Conservation (phyloP, 2,329 filamentous ascomycete species). For the Fusarium sacchari region DNA sequence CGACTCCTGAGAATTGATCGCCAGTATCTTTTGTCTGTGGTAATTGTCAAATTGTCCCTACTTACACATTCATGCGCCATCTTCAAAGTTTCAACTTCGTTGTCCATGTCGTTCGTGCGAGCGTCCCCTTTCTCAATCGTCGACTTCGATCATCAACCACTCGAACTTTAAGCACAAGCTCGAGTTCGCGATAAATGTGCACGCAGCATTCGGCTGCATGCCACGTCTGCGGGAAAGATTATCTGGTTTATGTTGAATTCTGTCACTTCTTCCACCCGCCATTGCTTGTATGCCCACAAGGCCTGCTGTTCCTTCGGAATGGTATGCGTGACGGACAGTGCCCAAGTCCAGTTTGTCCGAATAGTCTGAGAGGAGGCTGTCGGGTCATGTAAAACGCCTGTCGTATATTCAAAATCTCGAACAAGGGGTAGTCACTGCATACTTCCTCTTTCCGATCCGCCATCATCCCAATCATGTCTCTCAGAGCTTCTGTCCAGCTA, state of each 20-base stretch:
- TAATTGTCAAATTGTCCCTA: conserved; percentile 5
- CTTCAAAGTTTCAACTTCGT: conserved; percentile 11
- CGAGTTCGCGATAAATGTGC: conserved; percentile 64
- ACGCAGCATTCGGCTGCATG: conserved; percentile 66
- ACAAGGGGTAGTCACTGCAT: conserved; percentile 2
- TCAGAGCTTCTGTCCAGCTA: conserved; percentile 64
- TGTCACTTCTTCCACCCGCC: conserved; percentile 63
- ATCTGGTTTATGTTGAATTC: conserved; percentile 68
- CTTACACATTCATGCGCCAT: conserved; percentile 2
- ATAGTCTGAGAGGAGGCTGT: conserved; percentile 66
- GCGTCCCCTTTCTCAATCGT: conserved; percentile 24
- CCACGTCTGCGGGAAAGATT: conserved; percentile 68
- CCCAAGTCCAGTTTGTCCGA: conserved; percentile 68
- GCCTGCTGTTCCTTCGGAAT: conserved; percentile 51
- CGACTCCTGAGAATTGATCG: neutral
- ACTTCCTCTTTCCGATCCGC: conserved; percentile 7
- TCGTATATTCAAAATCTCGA: conserved; percentile 13
- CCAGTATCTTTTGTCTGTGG: conserved; percentile 5
- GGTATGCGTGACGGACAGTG: conserved; percentile 65
- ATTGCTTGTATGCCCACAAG: conserved; percentile 58
- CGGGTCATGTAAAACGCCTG: conserved; percentile 58
- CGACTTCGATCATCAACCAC: conserved; percentile 22
- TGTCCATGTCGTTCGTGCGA: conserved; percentile 40
- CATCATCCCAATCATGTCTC: neutral
- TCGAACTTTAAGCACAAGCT: conserved; percentile 31